Conservation (phyloP, 2,329 filamentous ascomycete genomes). For the Penicillium sp. region DNA sequence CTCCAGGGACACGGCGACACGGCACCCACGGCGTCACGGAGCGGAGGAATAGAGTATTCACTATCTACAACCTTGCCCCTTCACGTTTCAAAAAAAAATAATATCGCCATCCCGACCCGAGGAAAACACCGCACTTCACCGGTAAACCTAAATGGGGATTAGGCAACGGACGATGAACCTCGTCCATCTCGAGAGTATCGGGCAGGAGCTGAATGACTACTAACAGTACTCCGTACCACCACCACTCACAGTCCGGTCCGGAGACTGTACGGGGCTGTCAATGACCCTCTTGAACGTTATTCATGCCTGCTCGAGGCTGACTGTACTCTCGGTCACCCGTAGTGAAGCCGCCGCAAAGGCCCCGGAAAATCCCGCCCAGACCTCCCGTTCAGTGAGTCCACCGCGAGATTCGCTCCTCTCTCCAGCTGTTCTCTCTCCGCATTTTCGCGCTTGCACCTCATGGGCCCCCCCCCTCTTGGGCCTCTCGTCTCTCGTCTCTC, state of each 20-base stretch:
- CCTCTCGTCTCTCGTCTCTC: background rate
- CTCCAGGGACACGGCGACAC: conserved; percentile 1
- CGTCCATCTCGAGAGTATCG: background rate
- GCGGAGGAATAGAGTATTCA: too few species aligned
- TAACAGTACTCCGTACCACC: too few species aligned
- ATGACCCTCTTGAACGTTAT: background rate
- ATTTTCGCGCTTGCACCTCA: conserved; percentile 8
- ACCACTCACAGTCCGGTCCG: background rate
- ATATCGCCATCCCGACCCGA: background rate
- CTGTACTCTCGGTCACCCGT: background rate
- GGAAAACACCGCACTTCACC: background rate
- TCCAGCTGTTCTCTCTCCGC: conserved; percentile 5
- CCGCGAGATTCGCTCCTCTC: too few species aligned
- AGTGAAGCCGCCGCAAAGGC: background rate
- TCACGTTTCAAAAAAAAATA: background rate
- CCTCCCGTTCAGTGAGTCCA: background rate
- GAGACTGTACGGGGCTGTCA: too few species aligned
- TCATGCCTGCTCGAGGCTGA: background rate
- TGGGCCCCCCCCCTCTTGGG: too few species aligned
- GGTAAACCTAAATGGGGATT: background rate
- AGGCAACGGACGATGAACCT: background rate
- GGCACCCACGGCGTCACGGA: background rate
- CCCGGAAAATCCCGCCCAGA: conserved; percentile 3
- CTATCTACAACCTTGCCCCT: background rate
- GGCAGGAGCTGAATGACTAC: background rate